phyloP scores from a whole-genome alignment of 495 filamentous ascomycete genomes.

The Cudoniella acicularis region DNA sequence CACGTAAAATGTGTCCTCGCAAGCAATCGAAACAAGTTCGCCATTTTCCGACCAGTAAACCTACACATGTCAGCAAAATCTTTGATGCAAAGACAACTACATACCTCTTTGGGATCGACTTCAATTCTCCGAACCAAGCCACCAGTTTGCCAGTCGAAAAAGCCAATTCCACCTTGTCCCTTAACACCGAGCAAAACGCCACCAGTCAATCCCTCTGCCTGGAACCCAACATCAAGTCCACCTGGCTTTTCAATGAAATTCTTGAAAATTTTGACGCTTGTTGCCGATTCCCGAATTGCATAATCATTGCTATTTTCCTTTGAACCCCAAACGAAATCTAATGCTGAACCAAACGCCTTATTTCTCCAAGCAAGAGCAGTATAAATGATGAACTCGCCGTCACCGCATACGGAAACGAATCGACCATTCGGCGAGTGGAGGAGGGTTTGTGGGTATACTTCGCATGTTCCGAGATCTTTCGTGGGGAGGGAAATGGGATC shows the following conservation, averaged over 20 bases:
- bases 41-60: constrained; percentile 98
- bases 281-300: constrained; percentile 88
- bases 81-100: constrained; percentile 25
- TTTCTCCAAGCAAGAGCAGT: constrained; percentile 96
- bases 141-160: constrained; percentile 95
- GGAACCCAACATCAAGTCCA: constrained; percentile 91
- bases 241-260: constrained; percentile 94
- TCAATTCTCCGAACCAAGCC: constrained; percentile 90
- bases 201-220: constrained; percentile 85
- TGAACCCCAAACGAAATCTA: constrained; percentile 96
- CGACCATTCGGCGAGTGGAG: constrained; percentile 95
- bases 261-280: constrained; percentile 93
- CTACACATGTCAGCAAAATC: constrained; percentile 35
- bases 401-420: constrained; percentile 94
- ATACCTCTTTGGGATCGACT: constrained; percentile 78
- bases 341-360: constrained; percentile 90
- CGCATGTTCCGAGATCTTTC: constrained; percentile 92
- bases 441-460: constrained; percentile 93
- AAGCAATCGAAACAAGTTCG: constrained; percentile 87
- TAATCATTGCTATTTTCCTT: constrained; percentile 99
- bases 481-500: constrained; percentile 79
- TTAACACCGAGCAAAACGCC: constrained; percentile 93
- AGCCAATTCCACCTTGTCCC: constrained; percentile 88
- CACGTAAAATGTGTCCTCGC: constrained; percentile 94
- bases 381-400: constrained; percentile 98